phyloP scores from a whole-genome alignment of 306 rosid species.

The Trifolium repens region DNA sequence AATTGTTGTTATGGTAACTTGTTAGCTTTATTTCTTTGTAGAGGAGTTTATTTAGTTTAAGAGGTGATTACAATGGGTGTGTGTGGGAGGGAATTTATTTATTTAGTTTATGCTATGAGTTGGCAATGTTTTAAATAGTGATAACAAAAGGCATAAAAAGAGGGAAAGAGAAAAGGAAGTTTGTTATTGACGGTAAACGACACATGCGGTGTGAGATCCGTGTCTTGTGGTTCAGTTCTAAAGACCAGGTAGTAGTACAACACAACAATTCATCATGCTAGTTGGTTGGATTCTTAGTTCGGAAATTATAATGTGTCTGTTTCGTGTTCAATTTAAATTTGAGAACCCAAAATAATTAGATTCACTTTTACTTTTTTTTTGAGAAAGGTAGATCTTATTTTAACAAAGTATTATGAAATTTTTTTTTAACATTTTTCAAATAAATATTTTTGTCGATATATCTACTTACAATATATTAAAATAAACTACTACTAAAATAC shows the following conservation, averaged over 20 bases:
- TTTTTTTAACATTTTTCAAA: too few species aligned
- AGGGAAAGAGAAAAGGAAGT: neutral
- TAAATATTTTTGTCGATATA: too few species aligned
- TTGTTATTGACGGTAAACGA: constrained; percentile 9
- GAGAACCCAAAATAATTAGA: neutral
- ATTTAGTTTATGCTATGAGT: neutral
- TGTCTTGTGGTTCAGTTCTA: constrained; percentile 43
- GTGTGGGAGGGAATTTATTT: neutral
- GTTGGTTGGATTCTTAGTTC: constrained; percentile 14
- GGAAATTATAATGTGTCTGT: neutral
- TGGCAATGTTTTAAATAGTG: constrained; percentile 6
- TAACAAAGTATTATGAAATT: too few species aligned
- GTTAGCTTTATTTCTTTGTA: neutral
- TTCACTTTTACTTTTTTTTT: too few species aligned
- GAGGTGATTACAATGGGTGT: neutral
- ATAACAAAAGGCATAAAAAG: neutral
- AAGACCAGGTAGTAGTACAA: constrained; percentile 18
- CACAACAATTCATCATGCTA: neutral
- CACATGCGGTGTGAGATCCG: constrained; percentile 47
- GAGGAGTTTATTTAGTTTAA: neutral
- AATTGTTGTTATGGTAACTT: neutral
- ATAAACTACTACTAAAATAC: too few species aligned
- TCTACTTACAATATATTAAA: too few species aligned
- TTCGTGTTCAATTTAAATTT: constrained; percentile 1
- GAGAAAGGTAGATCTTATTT: too few species aligned